Evolutionary conservation across 108 stramenopile species (phyloP).

Genomic region (Parietichytrium sp.): DNA sequence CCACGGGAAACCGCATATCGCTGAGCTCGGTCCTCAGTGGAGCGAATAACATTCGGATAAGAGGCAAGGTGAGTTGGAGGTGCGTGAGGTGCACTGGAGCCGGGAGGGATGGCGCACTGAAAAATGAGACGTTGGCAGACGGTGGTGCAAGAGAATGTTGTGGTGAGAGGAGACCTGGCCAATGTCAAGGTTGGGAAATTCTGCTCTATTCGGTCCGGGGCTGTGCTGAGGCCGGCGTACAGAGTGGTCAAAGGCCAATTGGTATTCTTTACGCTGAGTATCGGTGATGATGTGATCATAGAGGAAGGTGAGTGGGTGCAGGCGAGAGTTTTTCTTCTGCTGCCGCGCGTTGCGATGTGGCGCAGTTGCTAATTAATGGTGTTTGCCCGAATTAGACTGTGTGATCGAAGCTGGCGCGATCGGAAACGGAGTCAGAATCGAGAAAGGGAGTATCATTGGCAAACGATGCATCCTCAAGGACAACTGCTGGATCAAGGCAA

Average conservation of each 20-base stretch:
- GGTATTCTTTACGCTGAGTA: neutral
- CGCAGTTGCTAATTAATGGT: neutral
- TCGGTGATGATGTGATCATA: neutral
- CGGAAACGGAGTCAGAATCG: neutral
- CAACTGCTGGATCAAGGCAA: slow-evolving; percentile 20
- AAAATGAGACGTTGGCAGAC: too few relatives aligned
- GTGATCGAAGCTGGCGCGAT: neutral
- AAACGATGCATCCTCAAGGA: slow-evolving; percentile 20
- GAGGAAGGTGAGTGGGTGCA: neutral
- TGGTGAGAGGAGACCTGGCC: slow-evolving; percentile 2
- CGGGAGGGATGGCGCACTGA: too few relatives aligned
- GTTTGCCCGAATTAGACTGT: neutral
- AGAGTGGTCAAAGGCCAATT: slow-evolving; percentile 7
- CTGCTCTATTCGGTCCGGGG: neutral
- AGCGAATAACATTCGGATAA: slow-evolving; percentile 23
- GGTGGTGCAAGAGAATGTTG: neutral
- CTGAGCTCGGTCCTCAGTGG: neutral
- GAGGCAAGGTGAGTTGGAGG: too few relatives aligned
- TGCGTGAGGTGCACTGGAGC: too few relatives aligned
- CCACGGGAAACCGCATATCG: slow-evolving; percentile 9
- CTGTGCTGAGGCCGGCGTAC: slow-evolving; percentile 3
- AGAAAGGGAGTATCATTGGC: neutral
- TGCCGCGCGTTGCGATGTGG: too few relatives aligned
- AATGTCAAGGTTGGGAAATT: slow-evolving; percentile 18
- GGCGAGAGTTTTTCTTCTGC: neutral